Conservation (phyloP, 2,329 filamentous ascomycete species). For the Mycosphaerella arachidis region DNA sequence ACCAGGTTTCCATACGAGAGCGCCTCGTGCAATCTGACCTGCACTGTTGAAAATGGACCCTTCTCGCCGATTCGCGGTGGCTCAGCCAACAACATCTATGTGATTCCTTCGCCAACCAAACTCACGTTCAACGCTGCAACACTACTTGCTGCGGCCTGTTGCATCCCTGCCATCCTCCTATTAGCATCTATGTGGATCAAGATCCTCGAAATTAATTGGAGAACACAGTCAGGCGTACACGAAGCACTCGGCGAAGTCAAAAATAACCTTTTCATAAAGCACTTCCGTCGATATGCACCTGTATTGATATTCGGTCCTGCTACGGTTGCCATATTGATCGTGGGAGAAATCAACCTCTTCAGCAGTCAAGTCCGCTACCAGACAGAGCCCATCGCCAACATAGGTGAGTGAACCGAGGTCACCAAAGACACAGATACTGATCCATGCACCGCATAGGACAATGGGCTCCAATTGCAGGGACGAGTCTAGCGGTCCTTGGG, state of each 20-base stretch:
- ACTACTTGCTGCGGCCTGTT: conserved; percentile 60
- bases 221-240: conserved; percentile 38
- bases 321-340: conserved; percentile 55
- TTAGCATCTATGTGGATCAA: conserved; percentile 60
- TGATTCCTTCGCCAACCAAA: conserved; percentile 54
- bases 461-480: conserved; percentile 58
- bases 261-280: conserved; percentile 3
- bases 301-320: conserved; percentile 56
- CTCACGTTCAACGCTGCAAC: conserved; percentile 58
- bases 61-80: conserved; percentile 53
- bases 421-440: not conserved
- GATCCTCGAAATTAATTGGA: conserved; percentile 60
- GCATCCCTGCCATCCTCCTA: conserved; percentile 60
- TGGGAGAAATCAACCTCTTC: conserved; percentile 63
- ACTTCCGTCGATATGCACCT: conserved; percentile 41
- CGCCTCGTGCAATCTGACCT: conserved; percentile 46
- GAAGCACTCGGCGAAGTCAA: conserved; percentile 19
- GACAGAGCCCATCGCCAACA: conserved; percentile 58
- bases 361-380: conserved; percentile 53
- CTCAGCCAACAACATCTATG: conserved; percentile 57
- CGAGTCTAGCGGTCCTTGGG: conserved; percentile 53
- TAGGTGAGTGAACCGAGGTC: conserved; percentile 45
- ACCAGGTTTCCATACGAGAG: conserved; percentile 44
- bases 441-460: conserved; percentile 39
- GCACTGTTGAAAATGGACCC: conserved; percentile 45